A percentile compares a stretch with the other conserved stretches of the same genome.
These are phyloP conservation scores for Diaporthe aspalathi DNA, from an alignment of 2,329 filamentous ascomycete genomes.

Conservation along the genomic window DNA sequence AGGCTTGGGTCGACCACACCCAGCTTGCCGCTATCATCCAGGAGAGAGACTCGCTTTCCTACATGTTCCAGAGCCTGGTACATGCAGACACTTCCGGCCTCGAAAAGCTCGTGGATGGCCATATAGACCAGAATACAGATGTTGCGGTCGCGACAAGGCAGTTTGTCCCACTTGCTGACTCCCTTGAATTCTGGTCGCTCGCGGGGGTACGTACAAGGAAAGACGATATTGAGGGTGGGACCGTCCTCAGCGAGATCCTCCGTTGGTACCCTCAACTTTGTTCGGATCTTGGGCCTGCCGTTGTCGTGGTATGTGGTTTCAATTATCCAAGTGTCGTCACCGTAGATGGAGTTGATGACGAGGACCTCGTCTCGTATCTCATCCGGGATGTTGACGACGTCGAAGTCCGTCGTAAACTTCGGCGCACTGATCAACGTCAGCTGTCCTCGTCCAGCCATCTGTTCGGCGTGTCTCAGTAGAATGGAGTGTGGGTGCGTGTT, in stretches of 20 bases:
- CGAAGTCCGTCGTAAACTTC: background rate
- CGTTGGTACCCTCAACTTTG: background rate
- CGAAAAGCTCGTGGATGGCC: background rate
- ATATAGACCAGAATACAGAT: background rate
- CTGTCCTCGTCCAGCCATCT: background rate
- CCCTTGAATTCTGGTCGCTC: constrained; percentile 1
- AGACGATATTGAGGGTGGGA: background rate
- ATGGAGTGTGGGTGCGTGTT: background rate
- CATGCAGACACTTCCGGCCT: background rate
- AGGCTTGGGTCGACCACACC: background rate
- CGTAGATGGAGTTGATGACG: constrained; percentile 18
- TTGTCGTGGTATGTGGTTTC: background rate
- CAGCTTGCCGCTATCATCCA: background rate
- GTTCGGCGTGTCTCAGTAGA: background rate
- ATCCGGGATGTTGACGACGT: background rate
- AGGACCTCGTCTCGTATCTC: background rate
- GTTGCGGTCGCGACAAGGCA: background rate
- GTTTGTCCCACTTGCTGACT: background rate
- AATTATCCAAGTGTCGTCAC: constrained; percentile 1
- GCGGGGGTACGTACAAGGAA: background rate
- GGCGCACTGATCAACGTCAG: background rate
- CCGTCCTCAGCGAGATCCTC: background rate
- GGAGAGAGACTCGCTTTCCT: background rate
- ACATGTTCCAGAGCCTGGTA: background rate
- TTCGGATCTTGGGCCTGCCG: constrained; percentile 18